Conservation (phyloP, 2,329 filamentous ascomycete species). For the Pseudopyrenochaeta lycopersici region DNA sequence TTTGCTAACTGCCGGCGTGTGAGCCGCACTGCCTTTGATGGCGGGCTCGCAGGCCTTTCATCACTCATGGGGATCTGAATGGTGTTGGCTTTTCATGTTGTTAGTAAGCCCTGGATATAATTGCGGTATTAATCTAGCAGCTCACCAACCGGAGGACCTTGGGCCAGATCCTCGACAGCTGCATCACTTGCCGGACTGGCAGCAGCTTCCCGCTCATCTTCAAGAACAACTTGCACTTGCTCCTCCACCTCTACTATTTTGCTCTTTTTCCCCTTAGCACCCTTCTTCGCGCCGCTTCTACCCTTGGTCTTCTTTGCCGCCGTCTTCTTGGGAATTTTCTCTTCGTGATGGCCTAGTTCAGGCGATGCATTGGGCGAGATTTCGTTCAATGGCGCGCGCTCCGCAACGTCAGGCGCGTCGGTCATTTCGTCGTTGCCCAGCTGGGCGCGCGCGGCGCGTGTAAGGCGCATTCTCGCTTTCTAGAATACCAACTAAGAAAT, state of each 20-base stretch:
- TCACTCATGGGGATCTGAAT: constrained; percentile 27
- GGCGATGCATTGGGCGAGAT: constrained; percentile 48
- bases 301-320: constrained; percentile 42
- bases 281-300: constrained; percentile 44
- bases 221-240: constrained; percentile 24
- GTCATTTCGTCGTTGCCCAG: constrained; percentile 48
- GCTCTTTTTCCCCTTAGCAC: constrained; percentile 38
- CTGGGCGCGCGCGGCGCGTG: constrained; percentile 54
- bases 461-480: constrained; percentile 51
- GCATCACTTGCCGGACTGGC: constrained; percentile 28
- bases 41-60: constrained; percentile 32
- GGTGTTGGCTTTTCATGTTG: constrained; percentile 20
- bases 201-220: constrained; percentile 31
- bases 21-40: constrained; percentile 39
- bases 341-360: constrained; percentile 22
- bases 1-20: constrained; percentile 48
- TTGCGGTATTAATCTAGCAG: constrained; percentile 1
- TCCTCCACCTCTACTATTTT: constrained; percentile 35
- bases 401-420: constrained; percentile 38
- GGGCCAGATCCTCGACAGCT: constrained; percentile 28
- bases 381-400: constrained; percentile 51
- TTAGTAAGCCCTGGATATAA: constrained; percentile 22
- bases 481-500: constrained; percentile 2
- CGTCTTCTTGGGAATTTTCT: constrained; percentile 35
- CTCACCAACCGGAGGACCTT: constrained; percentile 28